Base-by-base conservation (phyloP, 192 early-diverging fungal genomes). In the Podochytrium sp. region DNA sequence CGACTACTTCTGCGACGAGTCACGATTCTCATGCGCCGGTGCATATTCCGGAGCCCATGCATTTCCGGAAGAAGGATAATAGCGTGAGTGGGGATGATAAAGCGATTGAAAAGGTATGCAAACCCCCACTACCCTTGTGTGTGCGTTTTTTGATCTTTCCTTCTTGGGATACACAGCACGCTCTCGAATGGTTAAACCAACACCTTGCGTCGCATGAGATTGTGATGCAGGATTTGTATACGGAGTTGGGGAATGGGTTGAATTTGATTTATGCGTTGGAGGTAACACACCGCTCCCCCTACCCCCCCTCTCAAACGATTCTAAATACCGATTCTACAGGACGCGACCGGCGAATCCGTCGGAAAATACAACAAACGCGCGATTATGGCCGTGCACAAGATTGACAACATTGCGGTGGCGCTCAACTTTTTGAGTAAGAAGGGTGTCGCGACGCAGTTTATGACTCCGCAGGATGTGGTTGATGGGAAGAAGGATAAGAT, bases 281-380 rank as follows among this genome's bases (percentile, higher is more conserved):
- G 70, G 80, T 80, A 59, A 30, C 2, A 33, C n/a, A n/a, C n/a
- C n/a, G n/a, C n/a, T n/a, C n/a, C n/a, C n/a, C n/a, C n/a, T n/a
- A n/a, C n/a, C n/a, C n/a, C n/a, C n/a, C n/a, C n/a, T n/a, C n/a
- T n/a, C n/a, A n/a, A n/a, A n/a, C n/a, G n/a, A n/a, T n/a, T n/a
- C n/a, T n/a, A n/a, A n/a, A n/a, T n/a, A n/a, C n/a, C 29, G 20
- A 42, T 35, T 38, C 25, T 41, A 1, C 56, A 84, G 80, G 78
- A 67, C 33, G 49, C 49, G 25, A 80, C 80, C 27, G 79, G 79
- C 23, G 74, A 80, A 52, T 50, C 66, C 7, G 85, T 84, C 3
- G 85, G 85, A 39, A 81, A 79, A 40, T 86, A 86, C 78, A 82
- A 81, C 70, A 86, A 86, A 63, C 79, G 76, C n/a, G 75, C 78